phyloP scores from a whole-genome alignment of 352 stramenopile species.

The Pythium myriotylum region DNA sequence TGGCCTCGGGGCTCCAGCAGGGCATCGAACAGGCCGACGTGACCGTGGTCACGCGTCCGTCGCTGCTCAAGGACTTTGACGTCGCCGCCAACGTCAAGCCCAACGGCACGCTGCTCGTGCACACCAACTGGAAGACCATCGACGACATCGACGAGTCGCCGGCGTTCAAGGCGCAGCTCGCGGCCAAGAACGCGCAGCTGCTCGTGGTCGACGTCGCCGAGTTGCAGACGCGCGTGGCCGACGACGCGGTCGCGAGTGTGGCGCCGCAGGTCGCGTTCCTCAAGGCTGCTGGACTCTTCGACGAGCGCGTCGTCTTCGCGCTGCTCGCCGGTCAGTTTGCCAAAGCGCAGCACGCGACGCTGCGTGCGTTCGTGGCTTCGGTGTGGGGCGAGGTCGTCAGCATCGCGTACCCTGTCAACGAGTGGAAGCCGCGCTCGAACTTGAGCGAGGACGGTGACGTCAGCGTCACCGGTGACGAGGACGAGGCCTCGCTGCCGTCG shows the following conservation, averaged over 20 bases:
- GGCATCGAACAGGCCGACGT: conserved; percentile 62
- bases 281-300: conserved; percentile 55
- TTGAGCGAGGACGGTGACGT: conserved; percentile 11
- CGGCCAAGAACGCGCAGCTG: conserved; percentile 48
- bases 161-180: conserved; percentile 58
- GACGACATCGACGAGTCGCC: conserved; percentile 61
- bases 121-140: conserved; percentile 62
- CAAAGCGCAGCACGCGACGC: conserved; percentile 40
- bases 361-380: conserved; percentile 56
- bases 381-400: conserved; percentile 62
- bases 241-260: conserved; percentile 50
- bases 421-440: conserved; percentile 43
- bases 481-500: conserved; percentile 30
- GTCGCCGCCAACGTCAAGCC: conserved; percentile 54
- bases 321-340: conserved; percentile 52
- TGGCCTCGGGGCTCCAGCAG: conserved; percentile 36
- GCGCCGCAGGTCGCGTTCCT: conserved; percentile 64
- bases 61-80: conserved; percentile 57
- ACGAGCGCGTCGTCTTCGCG: conserved; percentile 60
- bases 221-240: conserved; percentile 53
- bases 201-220: conserved; percentile 58
- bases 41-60: conserved; percentile 50
- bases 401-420: conserved; percentile 48
- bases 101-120: conserved; percentile 57
- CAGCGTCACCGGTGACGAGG: conserved; percentile 7